phyloP scores from a whole-genome alignment of 106 monocot species.

The Allium sativum region DNA sequence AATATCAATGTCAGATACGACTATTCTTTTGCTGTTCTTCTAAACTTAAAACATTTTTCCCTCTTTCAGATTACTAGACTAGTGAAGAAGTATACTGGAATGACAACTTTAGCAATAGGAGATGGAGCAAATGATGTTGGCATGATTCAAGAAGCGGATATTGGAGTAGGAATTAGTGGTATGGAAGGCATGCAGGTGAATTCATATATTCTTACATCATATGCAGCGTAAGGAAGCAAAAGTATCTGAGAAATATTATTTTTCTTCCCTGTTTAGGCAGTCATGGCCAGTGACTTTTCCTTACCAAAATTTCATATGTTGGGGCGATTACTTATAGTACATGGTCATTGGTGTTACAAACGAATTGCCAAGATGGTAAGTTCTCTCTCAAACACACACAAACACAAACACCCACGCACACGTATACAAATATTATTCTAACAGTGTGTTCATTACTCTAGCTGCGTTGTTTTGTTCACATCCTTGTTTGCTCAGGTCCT shows the following conservation, averaged over 20 bases:
- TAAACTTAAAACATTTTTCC: neutral
- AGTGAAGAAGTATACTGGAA: constrained; percentile 12
- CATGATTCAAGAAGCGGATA: constrained; percentile 23
- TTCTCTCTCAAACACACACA: neutral
- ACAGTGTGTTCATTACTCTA: neutral
- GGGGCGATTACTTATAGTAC: constrained; percentile 17
- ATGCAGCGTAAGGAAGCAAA: neutral
- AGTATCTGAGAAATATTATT: neutral
- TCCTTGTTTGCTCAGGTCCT: constrained; percentile 8
- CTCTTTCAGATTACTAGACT: constrained; percentile 9
- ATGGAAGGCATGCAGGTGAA: constrained; percentile 25
- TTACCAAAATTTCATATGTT: constrained; percentile 13
- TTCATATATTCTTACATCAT: neutral
- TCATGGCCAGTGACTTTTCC: constrained; percentile 28
- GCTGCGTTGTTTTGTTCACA: neutral
- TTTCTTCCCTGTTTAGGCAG: constrained; percentile 12
- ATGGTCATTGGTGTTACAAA: constrained; percentile 25
- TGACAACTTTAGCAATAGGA: constrained; percentile 19
- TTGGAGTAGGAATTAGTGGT: constrained; percentile 22
- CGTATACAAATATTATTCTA: neutral
- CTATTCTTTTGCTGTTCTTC: no score
- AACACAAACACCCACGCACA: no score
- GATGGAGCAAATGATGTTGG: constrained; percentile 26
- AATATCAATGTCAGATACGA: no score
- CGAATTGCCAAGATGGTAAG: constrained; percentile 23